phyloP scores from a whole-genome alignment of 1,284 basidiomycete species.

The Fomitopsis betulina region DNA sequence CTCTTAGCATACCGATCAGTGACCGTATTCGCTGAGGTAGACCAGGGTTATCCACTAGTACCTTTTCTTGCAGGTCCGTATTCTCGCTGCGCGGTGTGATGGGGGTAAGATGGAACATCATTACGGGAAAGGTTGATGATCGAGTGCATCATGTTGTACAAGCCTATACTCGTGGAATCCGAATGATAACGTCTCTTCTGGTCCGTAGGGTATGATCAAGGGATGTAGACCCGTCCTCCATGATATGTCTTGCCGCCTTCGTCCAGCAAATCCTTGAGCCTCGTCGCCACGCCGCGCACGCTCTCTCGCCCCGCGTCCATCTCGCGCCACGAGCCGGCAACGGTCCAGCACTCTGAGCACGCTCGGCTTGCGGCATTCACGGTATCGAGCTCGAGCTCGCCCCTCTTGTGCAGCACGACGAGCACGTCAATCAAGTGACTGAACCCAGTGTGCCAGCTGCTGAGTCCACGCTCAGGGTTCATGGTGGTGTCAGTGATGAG shows the following conservation, averaged over 20 bases:
- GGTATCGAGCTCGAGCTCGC: conserved; percentile 67
- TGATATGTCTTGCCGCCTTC: conserved; percentile 60
- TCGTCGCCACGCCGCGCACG: conserved; percentile 54
- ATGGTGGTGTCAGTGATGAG: conserved; percentile 69
- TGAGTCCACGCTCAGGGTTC: conserved; percentile 49
- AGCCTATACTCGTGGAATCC: not conserved
- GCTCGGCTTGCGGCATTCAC: conserved; percentile 67
- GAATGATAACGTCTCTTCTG: not conserved
- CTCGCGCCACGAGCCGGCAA: conserved; percentile 61
- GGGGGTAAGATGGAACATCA: not conserved
- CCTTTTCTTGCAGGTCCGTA: not conserved
- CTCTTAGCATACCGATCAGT: not conserved
- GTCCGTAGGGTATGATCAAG: conserved; percentile 21
- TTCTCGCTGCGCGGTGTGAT: not conserved
- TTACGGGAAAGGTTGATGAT: not conserved
- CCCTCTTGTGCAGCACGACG: conserved; percentile 56
- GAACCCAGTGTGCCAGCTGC: conserved; percentile 63
- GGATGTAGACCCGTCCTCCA: conserved; percentile 61
- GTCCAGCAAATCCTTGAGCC: conserved; percentile 63
- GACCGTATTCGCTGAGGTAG: not conserved
- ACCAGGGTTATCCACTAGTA: not conserved
- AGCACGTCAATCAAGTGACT: conserved; percentile 65
- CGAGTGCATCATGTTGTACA: not conserved
- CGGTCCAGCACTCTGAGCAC: conserved; percentile 79
- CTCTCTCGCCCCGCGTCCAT: conserved; percentile 55